A percentile compares a stretch with the other conserved stretches of the same genome.
Evolutionary conservation across 495 filamentous ascomycete genomes (phyloP).

Genomic region (Aspergillus taichungensis): DNA sequence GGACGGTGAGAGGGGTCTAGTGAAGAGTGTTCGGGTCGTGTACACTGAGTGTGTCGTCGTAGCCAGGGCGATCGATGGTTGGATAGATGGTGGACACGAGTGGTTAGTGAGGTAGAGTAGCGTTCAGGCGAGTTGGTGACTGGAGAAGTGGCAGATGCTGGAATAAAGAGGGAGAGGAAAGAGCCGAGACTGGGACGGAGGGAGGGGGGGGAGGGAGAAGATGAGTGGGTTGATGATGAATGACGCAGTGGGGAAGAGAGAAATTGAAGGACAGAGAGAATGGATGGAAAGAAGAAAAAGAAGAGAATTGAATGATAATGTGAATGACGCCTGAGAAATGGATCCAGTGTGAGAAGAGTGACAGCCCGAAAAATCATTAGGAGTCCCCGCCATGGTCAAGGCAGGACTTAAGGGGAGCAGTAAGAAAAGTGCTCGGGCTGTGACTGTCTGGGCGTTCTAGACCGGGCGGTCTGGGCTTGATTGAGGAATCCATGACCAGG

Average conservation of each 20-base stretch:
- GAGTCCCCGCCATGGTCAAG: no score
- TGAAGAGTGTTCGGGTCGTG: not conserved
- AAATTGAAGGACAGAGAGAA: constrained; percentile 7
- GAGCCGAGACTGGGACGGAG: constrained; percentile 9
- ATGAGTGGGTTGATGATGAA: constrained; percentile 2
- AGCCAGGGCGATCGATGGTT: no score
- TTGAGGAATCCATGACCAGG: constrained; percentile 21
- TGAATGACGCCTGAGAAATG: constrained; percentile 10
- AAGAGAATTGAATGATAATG: constrained; percentile 1
- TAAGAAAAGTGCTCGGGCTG: constrained; percentile 12
- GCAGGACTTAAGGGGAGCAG: no score
- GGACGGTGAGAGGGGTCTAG: not conserved
- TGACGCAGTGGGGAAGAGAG: constrained; percentile 14
- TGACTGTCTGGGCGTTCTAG: constrained; percentile 17
- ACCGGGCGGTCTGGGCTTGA: constrained; percentile 12
- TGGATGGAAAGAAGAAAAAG: constrained; percentile 11
- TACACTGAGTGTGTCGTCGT: no score
- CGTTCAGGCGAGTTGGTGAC: constrained; percentile 3
- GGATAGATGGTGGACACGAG: no score
- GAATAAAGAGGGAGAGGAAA: constrained; percentile 5
- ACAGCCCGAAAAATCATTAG: not conserved
- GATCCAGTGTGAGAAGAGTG: constrained; percentile 4
- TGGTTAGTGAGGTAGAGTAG: not conserved
- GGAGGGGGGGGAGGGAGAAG: constrained; percentile 11
- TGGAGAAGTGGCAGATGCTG: constrained; percentile 2